A percentile compares a stretch with the other conserved stretches of the same genome.
Evolutionary conservation across 2,329 filamentous ascomycete genomes (phyloP).

Genomic region (Verticillium nonalfalfae): DNA sequence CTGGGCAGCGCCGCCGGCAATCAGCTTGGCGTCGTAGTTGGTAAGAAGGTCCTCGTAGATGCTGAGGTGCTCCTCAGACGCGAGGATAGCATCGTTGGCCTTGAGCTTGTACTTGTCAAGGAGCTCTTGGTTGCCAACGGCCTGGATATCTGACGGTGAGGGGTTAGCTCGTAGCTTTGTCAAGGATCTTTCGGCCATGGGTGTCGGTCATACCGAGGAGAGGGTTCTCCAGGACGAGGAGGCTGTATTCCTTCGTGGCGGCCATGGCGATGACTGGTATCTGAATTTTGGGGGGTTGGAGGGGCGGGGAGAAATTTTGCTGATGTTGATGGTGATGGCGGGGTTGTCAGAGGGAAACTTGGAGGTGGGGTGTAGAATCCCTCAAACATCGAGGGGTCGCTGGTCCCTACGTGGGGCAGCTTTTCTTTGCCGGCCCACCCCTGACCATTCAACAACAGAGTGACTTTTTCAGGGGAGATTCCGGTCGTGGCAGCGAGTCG

Average conservation of each 20-base stretch:
- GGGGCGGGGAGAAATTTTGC: conserved; percentile 20
- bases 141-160: conserved; percentile 72
- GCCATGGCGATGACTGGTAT: conserved; percentile 52
- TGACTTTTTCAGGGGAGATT: background rate
- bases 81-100: conserved; percentile 95
- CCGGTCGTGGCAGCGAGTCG: background rate
- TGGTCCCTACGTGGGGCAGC: background rate
- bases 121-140: conserved; percentile 70
- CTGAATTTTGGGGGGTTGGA: conserved; percentile 11
- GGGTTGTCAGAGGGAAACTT: conserved; percentile 12
- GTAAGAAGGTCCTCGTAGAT: conserved; percentile 92
- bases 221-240: conserved; percentile 95
- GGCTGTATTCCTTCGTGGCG: conserved; percentile 70
- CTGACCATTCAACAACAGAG: background rate
- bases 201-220: conserved; percentile 64
- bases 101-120: conserved; percentile 92
- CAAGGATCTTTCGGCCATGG: background rate
- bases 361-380: background rate
- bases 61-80: conserved; percentile 80
- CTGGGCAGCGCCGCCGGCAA: conserved; percentile 93
- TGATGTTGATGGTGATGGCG: conserved; percentile 18
- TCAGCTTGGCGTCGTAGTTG: conserved; percentile 88
- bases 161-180: background rate
- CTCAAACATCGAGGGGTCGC: background rate
- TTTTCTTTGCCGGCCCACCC: background rate